Evolutionary conservation across 179 eudicot genomes (phyloP), one percentile per base, ranked within the genome.

Genomic region (Corrigiola litoralis): DNA sequence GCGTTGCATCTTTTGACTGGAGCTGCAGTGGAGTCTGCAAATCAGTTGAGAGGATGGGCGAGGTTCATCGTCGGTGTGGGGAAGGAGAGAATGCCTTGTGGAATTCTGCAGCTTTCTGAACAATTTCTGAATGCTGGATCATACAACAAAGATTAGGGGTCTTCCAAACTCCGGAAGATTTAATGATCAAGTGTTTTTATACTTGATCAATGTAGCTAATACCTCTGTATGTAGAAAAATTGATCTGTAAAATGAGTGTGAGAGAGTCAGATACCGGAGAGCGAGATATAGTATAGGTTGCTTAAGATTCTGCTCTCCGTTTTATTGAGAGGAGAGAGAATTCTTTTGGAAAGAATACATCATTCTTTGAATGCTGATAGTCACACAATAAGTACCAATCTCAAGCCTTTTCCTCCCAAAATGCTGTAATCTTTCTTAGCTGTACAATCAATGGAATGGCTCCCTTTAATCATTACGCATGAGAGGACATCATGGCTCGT

Each of bases 1-100:
- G 95, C 51, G 88, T 90, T 34, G 97, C 97, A 59, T 90, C 97
- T 20, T 90, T 88, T 16, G 97, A 90, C 66, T 87, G 97, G 97
- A 88, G 80, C 63, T 90, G 97, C 79, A 85, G 95, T 3, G 95
- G 97, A 27, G 82, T 87, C 23, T 90, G 97, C 74, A 82, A 50
- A 69, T 90, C 95, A 0, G 83, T 78, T 3, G 95, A 90, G 55
- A 80, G 95, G 76, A 90, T 90, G 75, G 75, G 75, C 48, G 97
- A 90, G 72, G 97, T 90, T 44, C 95, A 90, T 67, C 75, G 81
- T 29, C 85, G 89, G 61, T 90, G 97, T 36, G 96, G 96, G 1
- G 96, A 90, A 79, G 87, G 87, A 10, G 84, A 85, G 47, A 79
- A 77, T 31, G 71, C 91, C 63, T 58, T 90, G 46, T 90, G 95